A percentile compares a stretch with the other conserved stretches of the same genome.
phyloP scores from a whole-genome alignment of 768 basidiomycete genomes.

The Pleurotus pulmonarius region DNA sequence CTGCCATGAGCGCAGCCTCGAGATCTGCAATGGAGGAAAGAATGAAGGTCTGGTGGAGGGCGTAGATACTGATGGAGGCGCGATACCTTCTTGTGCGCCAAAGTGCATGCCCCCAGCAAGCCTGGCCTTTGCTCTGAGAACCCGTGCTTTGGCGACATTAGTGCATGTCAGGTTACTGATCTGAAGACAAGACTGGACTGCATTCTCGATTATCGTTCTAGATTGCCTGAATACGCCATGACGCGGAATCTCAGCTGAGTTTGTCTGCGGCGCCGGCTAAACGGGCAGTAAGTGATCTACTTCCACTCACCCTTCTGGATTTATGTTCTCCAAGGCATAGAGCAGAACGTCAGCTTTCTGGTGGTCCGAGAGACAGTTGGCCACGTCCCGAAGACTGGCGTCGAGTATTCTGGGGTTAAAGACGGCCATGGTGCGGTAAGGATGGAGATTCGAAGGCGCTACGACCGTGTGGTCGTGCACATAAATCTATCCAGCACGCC shows the following conservation, averaged over 20 bases:
- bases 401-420: conserved; percentile 79
- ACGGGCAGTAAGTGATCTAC: conserved; percentile 5
- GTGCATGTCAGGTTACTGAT: conserved; percentile 48
- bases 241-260: conserved; percentile 5
- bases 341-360: conserved; percentile 71
- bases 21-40: conserved; percentile 42
- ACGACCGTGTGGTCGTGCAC: conserved; percentile 4
- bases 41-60: background rate
- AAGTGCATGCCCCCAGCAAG: conserved; percentile 56
- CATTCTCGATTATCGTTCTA: conserved; percentile 68
- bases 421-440: conserved; percentile 40
- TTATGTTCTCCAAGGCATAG: conserved; percentile 80
- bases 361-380: conserved; percentile 51
- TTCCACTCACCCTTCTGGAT: conserved; percentile 56
- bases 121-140: conserved; percentile 64
- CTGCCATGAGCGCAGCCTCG: conserved; percentile 56
- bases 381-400: conserved; percentile 70
- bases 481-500: conserved; percentile 2
- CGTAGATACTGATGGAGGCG: conserved; percentile 4
- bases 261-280: conserved; percentile 9
- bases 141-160: conserved; percentile 55
- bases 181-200: conserved; percentile 66
- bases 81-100: conserved; percentile 63
- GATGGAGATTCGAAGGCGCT: conserved; percentile 3
- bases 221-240: conserved; percentile 34